A percentile compares a stretch with the other conserved stretches of the same genome.
Evolutionary conservation across 129 eudicot species (phyloP).

Genomic region (Smallanthus sonchifolius): DNA sequence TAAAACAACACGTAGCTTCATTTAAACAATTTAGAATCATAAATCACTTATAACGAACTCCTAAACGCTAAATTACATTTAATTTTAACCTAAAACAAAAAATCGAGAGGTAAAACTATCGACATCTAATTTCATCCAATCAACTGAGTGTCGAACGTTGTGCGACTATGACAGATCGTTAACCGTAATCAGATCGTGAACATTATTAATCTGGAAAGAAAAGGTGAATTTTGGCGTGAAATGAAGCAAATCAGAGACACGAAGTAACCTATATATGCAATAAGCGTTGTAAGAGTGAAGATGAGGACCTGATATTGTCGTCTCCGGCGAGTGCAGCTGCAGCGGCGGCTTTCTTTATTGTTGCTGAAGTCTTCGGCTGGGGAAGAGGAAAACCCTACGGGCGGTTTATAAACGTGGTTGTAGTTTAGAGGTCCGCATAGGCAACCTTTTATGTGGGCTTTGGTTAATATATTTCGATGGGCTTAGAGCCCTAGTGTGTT

Average conservation of each 20-base stretch:
- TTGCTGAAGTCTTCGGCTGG: neutral
- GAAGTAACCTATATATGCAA: neutral
- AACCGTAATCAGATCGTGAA: neutral
- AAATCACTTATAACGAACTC: neutral
- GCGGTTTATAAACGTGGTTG: slow-evolving; percentile 7
- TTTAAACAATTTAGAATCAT: neutral
- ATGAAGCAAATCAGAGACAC: neutral
- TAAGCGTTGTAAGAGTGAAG: neutral
- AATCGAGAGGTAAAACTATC: neutral
- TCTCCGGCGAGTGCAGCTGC: slow-evolving; percentile 22
- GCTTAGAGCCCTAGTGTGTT: neutral
- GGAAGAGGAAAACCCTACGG: slow-evolving; percentile 13
- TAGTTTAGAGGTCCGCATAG: neutral
- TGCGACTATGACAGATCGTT: neutral
- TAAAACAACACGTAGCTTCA: neutral
- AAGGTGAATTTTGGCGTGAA: neutral
- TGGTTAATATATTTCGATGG: neutral
- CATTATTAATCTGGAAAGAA: neutral
- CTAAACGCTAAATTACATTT: neutral
- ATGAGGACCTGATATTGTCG: slow-evolving; percentile 7
- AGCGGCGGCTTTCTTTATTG: neutral
- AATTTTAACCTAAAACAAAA: neutral
- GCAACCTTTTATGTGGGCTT: neutral
- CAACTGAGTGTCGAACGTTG: neutral
- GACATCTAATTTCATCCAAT: neutral